Evolutionary conservation across 345 rosid species (phyloP), one percentile per base, ranked within the genome.

Genomic region (Acer campestre): DNA sequence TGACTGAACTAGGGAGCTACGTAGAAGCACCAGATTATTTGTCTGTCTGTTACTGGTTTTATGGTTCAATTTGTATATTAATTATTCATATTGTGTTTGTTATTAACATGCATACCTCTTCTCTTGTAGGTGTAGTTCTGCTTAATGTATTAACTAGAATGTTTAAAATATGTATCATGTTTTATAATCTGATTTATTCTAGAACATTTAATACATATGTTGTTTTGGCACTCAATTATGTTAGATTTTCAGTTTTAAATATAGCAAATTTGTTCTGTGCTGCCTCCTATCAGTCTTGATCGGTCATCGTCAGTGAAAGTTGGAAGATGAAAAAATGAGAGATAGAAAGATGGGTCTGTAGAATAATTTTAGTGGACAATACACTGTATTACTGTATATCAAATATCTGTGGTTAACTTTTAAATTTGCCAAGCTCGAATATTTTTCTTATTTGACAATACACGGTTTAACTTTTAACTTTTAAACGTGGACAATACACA

Each of bases 51-150:
- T 82, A 71, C 74, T 76, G 72, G 67, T 46, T 79, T n/a, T 78
- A 75, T 58, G n/a, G 64, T 77, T 61, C 53, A 38, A 75, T 85
- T n/a, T 88, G 89, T 86, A 83, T 78, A 80, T 85, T 79, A 77
- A 78, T 76, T 76, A 75, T 65, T 63, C 67, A 35, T 56, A 65
- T 22, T 61, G 77, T 76, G 79, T 73, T 77, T 73, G 78, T 55
- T 76, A 73, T 55, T 76, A 73, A 82, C 84, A 40, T 49, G 62
- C 79, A 67, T 58, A 25, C 71, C 69, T 59, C 51, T 67, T 77
- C 48, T 73, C 74, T 40, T 77, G n/a, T 74, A 64, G 82, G 68
- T 66, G 75, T 80, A 75, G 56, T 35, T 68, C 49, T 66, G 61
- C 67, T 10, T 42, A 67, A 72, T 77, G 49, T 66, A 74, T 81